These are phyloP conservation scores for Cicer pinnatifidum DNA, from an alignment of 306 rosid genomes.

Conservation along the genomic window DNA sequence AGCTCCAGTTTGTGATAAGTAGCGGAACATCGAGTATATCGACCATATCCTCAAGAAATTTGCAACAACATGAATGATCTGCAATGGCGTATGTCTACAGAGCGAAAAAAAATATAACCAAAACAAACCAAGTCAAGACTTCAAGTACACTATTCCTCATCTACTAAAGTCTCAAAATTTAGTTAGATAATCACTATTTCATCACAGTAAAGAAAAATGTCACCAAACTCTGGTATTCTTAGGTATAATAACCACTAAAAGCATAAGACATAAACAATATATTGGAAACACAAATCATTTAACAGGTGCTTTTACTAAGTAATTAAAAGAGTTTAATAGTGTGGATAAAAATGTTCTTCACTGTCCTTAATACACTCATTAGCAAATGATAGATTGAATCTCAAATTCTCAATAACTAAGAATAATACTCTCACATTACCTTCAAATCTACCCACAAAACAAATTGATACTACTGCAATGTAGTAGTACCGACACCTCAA, in stretches of 20 bases:
- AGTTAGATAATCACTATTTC: constrained; percentile 26
- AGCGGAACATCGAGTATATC: constrained; percentile 80
- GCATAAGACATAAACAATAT: neutral
- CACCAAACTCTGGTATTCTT: neutral
- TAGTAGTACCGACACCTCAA: no score
- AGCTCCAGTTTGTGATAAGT: constrained; percentile 80
- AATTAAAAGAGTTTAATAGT: neutral
- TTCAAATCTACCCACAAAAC: constrained; percentile 9
- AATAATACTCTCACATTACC: neutral
- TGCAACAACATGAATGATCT: constrained; percentile 80
- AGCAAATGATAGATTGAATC: neutral
- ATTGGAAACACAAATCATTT: neutral
- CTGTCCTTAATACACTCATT: neutral
- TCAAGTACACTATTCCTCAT: constrained; percentile 26
- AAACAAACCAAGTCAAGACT: constrained; percentile 15
- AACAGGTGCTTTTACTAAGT: neutral
- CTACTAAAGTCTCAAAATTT: constrained; percentile 2
- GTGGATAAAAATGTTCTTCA: neutral
- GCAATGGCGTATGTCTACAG: constrained; percentile 87
- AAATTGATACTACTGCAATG: neutral
- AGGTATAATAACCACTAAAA: neutral
- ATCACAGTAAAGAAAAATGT: neutral
- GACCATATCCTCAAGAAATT: constrained; percentile 98
- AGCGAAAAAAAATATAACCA: constrained; percentile 40
- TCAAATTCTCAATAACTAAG: neutral